Conservation (phyloP, 2,329 filamentous ascomycete genomes). For the Mycosphaerelloides madeirae region DNA sequence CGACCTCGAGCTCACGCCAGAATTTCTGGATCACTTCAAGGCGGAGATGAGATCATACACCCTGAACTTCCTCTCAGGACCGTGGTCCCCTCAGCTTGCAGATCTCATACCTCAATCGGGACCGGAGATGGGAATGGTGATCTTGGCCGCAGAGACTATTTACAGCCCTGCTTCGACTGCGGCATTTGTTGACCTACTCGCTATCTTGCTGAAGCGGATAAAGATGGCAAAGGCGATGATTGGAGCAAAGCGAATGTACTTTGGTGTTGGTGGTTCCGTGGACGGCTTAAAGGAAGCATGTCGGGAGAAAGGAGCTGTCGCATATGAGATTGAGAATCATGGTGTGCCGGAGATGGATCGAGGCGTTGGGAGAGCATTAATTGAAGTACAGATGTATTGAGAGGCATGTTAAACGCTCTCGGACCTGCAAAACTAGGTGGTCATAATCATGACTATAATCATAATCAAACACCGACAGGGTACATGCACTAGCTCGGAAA, state of each 20-base stretch:
- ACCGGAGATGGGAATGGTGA: conserved; percentile 43
- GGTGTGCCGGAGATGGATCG: conserved; percentile 39
- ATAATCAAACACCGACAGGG: no score
- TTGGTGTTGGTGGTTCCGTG: conserved; percentile 76
- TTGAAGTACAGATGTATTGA: conserved; percentile 43
- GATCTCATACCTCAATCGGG: conserved; percentile 46
- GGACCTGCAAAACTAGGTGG: no score
- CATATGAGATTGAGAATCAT: conserved; percentile 45
- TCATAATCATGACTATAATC: no score
- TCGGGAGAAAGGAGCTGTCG: conserved; percentile 40
- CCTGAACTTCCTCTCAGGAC: conserved; percentile 67
- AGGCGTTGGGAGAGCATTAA: conserved; percentile 44
- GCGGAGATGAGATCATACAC: conserved; percentile 51
- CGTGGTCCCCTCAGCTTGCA: conserved; percentile 63
- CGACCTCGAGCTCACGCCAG: conserved; percentile 61
- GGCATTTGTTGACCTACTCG: conserved; percentile 64
- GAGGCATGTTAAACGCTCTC: no score
- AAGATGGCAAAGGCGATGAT: conserved; percentile 59
- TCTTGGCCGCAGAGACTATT: conserved; percentile 76
- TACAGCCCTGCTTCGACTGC: conserved; percentile 69
- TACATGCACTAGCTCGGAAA: no score
- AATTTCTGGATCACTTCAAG: conserved; percentile 56
- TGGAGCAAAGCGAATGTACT: conserved; percentile 75
- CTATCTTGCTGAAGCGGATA: conserved; percentile 52
- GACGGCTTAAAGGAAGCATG: conserved; percentile 61